Evolutionary conservation across 495 filamentous ascomycete species (phyloP), one percentile per base, ranked within the genome.

Genomic region (Penicillium mononematosum): DNA sequence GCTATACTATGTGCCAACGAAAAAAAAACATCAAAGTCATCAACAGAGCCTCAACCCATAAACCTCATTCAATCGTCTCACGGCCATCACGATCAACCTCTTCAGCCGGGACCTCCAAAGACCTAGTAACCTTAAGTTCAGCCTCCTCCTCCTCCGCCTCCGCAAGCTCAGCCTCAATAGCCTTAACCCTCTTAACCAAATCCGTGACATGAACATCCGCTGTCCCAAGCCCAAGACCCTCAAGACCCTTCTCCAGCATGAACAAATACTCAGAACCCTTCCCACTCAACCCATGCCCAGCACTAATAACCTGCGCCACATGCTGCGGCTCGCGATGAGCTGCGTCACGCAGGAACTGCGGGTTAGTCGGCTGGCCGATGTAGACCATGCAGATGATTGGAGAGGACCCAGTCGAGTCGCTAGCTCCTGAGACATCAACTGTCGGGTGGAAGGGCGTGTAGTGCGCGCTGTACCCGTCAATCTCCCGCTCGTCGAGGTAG

Each of bases 401-500:
- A 12, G 65, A 56, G 5, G 46, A 31, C 17, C n/a, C 25, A 22
- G 44, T 32, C 11, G 11, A 34, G 10, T 29, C 8, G 3, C 7
- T 42, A 10, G 50, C 12, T 39, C 55, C 19, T 39, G 42, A 2
- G 11, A 43, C 5, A 24, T 50, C 3, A 27, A 46, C 4, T 36
- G 81, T 76, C 10, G 88, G 82, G 66, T 89, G 77, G 71, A 96
- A 96, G 1, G 86, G 84, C 20, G 90, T 92, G 71, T 90, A 90
- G 67, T 95, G 90, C 59, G 94, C 91, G 32, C 83, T 88, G 68
- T 98, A 98, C 7, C 95, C 95, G 69, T 98, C 94, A 63, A 97
- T 96, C 74, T 99, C 95, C 14, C 95, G 88, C 55, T 96, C 92
- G 68, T 98, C 92, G 36, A 99, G 90, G 70, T 97, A 92, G 52